Conservation (phyloP, 2,329 filamentous ascomycete genomes). For the Meredithiella fracta region DNA sequence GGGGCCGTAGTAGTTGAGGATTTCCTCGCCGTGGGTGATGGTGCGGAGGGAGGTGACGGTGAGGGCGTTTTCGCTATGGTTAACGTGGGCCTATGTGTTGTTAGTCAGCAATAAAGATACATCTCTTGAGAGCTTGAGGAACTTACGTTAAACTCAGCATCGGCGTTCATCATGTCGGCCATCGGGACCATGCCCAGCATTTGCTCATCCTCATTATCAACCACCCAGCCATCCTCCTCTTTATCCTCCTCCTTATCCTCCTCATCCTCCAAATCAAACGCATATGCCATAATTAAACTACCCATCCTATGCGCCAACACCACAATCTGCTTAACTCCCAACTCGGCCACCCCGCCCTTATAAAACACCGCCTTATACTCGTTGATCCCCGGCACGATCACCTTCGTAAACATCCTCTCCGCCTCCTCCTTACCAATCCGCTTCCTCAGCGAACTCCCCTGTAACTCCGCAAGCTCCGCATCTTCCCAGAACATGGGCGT, state of each 20-base stretch:
- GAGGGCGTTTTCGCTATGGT: constrained; percentile 37
- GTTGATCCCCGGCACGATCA: constrained; percentile 35
- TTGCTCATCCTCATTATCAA: constrained; percentile 40
- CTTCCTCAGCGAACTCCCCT: constrained; percentile 57
- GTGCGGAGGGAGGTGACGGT: constrained; percentile 55
- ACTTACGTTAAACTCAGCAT: constrained; percentile 60
- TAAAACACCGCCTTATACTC: constrained; percentile 31
- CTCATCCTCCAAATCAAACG: constrained; percentile 57
- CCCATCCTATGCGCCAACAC: constrained; percentile 61
- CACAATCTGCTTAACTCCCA: constrained; percentile 30
- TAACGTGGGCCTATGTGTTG: constrained; percentile 32
- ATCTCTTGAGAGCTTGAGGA: background rate
- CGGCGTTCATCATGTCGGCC: constrained; percentile 78
- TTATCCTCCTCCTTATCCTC: constrained; percentile 39
- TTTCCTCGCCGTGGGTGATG: constrained; percentile 55
- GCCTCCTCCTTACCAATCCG: constrained; percentile 64
- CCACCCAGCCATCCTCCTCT: constrained; percentile 46
- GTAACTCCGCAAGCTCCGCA: constrained; percentile 52
- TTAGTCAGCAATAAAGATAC: background rate
- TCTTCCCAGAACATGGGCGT: constrained; percentile 82
- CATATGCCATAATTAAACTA: constrained; percentile 81
- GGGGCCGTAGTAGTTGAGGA: constrained; percentile 80
- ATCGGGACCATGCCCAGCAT: constrained; percentile 79
- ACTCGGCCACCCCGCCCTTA: constrained; percentile 20
- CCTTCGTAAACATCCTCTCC: constrained; percentile 47